Percentiles rank a stretch among this genome's conserved stretches.
Evolutionary conservation across 306 rosid genomes (phyloP).

Genomic region (Dryas drummondii): DNA sequence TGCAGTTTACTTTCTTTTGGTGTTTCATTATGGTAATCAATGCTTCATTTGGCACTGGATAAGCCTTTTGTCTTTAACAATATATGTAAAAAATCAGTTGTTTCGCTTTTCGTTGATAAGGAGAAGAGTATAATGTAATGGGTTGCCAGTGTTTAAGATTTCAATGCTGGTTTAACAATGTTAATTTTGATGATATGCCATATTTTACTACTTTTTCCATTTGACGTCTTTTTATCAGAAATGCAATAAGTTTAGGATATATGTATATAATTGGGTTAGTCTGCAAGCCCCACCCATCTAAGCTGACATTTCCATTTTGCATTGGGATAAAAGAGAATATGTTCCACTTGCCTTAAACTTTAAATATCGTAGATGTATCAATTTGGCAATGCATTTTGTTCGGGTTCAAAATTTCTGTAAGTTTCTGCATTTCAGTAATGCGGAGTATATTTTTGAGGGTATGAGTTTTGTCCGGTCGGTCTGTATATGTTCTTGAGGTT

Average conservation of each 20-base stretch:
- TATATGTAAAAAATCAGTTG: constrained; percentile 3
- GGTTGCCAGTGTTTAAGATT: background rate
- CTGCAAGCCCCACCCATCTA: background rate
- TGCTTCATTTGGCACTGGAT: constrained; percentile 14
- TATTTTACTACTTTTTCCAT: background rate
- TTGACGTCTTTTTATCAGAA: background rate
- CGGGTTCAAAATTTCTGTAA: too few species aligned
- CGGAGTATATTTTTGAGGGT: too few species aligned
- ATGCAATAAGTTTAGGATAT: background rate
- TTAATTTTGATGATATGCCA: background rate
- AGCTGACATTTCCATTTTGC: background rate
- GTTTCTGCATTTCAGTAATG: too few species aligned
- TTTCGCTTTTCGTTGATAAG: constrained; percentile 1
- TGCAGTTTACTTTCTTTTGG: constrained; percentile 21
- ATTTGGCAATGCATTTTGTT: too few species aligned
- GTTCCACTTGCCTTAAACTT: too few species aligned
- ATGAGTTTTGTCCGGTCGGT: too few species aligned
- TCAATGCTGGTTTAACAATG: background rate
- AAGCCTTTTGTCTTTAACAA: too few species aligned
- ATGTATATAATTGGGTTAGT: background rate
- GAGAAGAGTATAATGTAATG: background rate
- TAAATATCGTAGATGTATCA: too few species aligned
- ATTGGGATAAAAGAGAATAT: too few species aligned
- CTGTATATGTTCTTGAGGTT: too few species aligned
- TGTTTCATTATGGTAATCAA: constrained; percentile 9